A percentile compares a stretch with the other conserved stretches of the same genome.
Conservation (phyloP, 2,329 filamentous ascomycete species). For the Pseudopithomyces maydicus region DNA sequence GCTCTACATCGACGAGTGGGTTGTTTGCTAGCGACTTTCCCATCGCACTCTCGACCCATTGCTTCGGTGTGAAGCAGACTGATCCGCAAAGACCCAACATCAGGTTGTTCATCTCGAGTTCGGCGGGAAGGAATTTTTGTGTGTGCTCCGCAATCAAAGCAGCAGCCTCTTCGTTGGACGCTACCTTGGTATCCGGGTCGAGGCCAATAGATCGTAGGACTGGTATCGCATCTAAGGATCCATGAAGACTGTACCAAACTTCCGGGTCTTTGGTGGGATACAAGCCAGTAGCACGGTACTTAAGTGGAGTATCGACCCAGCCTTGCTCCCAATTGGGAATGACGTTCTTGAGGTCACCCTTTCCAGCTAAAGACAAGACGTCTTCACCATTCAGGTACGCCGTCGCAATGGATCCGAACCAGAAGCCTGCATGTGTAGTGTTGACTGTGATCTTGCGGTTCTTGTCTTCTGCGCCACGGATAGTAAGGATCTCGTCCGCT, state of each 20-base stretch:
- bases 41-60: constrained; percentile 52
- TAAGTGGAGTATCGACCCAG: constrained; percentile 43
- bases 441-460: constrained; percentile 47
- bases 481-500: constrained; percentile 46
- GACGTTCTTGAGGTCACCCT: constrained; percentile 33
- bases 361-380: constrained; percentile 23
- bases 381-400: constrained; percentile 46
- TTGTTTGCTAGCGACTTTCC: constrained; percentile 49
- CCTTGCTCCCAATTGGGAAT: constrained; percentile 49
- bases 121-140: constrained; percentile 40
- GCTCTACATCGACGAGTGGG: constrained; percentile 49
- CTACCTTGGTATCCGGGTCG: constrained; percentile 29
- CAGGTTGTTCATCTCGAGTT: constrained; percentile 23
- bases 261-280: constrained; percentile 54
- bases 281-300: constrained; percentile 38
- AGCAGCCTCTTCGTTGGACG: constrained; percentile 25
- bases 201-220: constrained; percentile 55
- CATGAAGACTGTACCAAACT: constrained; percentile 59
- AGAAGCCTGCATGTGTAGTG: constrained; percentile 55
- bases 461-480: constrained; percentile 23
- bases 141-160: constrained; percentile 22
- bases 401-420: constrained; percentile 49
- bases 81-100: constrained; percentile 40
- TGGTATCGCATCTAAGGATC: constrained; percentile 52
- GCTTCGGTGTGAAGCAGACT: constrained; percentile 51